Conservation (phyloP, 805 yeast genomes). For the Wickerhamiella brachini region DNA sequence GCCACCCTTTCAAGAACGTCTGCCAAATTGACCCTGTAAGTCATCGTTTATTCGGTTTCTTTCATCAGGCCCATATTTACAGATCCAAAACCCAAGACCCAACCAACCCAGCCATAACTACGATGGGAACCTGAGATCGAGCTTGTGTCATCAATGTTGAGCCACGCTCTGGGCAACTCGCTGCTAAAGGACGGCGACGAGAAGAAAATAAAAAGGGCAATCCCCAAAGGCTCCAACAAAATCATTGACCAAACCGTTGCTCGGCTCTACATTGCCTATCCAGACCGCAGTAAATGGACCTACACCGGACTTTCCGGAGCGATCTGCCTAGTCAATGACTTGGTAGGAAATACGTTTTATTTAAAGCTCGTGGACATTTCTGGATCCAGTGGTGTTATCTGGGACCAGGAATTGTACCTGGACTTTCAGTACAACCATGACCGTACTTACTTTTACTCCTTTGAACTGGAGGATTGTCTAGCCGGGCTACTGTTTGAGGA, state of each 20-base stretch:
- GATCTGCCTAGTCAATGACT: constrained; percentile 71
- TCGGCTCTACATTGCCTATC: constrained; percentile 77
- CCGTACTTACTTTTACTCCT: constrained; percentile 85
- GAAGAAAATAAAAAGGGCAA: constrained; percentile 75
- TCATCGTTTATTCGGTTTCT: too few species aligned
- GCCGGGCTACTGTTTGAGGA: constrained; percentile 86
- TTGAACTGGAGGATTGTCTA: constrained; percentile 81
- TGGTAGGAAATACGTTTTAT: constrained; percentile 88
- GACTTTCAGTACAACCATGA: constrained; percentile 87
- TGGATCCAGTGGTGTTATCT: constrained; percentile 74
- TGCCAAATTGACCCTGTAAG: too few species aligned
- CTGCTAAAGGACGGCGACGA: constrained; percentile 43
- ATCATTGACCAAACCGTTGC: constrained; percentile 86
- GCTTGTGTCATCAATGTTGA: neutral
- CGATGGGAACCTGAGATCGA: neutral
- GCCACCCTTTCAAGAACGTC: too few species aligned
- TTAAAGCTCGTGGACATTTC: constrained; percentile 73
- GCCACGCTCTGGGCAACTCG: constrained; percentile 10
- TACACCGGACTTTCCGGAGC: constrained; percentile 89
- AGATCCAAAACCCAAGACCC: too few species aligned
- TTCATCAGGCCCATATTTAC: too few species aligned
- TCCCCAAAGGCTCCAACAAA: constrained; percentile 81
- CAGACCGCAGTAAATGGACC: constrained; percentile 67
- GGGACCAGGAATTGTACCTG: constrained; percentile 94
- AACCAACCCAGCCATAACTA: too few species aligned